phyloP scores from a whole-genome alignment of 2,329 filamentous ascomycete species.

The Aureobasidium mangrovei region DNA sequence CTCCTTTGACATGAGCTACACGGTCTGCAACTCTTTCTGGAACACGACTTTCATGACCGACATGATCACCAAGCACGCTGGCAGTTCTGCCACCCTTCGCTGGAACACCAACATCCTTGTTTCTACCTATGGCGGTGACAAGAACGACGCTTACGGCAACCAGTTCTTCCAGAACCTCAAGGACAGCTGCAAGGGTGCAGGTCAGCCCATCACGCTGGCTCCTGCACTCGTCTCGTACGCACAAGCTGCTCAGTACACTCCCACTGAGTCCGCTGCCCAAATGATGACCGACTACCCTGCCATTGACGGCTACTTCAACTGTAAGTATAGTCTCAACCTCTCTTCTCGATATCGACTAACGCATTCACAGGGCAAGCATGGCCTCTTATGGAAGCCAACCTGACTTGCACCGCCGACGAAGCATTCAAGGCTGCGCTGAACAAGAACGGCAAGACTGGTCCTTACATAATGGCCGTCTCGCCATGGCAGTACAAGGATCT shows the following conservation, averaged over 20 bases:
- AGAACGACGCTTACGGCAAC: slow-evolving; percentile 27
- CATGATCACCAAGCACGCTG: slow-evolving; percentile 26
- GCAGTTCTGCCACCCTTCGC: slow-evolving; percentile 26
- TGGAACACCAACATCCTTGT: slow-evolving; percentile 32
- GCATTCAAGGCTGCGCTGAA: slow-evolving; percentile 28
- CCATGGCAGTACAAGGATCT: slow-evolving; percentile 35
- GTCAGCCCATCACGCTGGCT: slow-evolving; percentile 26
- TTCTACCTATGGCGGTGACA: slow-evolving; percentile 29
- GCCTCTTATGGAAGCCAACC: slow-evolving; percentile 28
- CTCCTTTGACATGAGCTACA: slow-evolving; percentile 33
- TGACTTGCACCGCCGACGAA: slow-evolving; percentile 25
- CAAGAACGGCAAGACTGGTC: slow-evolving; percentile 27
- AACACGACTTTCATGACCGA: slow-evolving; percentile 30
- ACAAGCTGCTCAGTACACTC: slow-evolving; percentile 23
- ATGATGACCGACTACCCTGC: slow-evolving; percentile 27
- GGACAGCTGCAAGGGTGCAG: slow-evolving; percentile 23
- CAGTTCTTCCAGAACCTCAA: slow-evolving; percentile 30
- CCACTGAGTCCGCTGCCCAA: slow-evolving; percentile 20
- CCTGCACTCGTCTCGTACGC: slow-evolving; percentile 29
- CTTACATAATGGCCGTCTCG: slow-evolving; percentile 33
- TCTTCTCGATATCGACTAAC: not conserved
- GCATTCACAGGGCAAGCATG: slow-evolving; percentile 26
- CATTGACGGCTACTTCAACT: slow-evolving; percentile 32
- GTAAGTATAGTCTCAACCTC: slow-evolving; percentile 14
- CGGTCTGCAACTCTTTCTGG: slow-evolving; percentile 28